Evolutionary conservation across 2,329 filamentous ascomycete genomes (phyloP).

Genomic region (Mycogone perniciosa): DNA sequence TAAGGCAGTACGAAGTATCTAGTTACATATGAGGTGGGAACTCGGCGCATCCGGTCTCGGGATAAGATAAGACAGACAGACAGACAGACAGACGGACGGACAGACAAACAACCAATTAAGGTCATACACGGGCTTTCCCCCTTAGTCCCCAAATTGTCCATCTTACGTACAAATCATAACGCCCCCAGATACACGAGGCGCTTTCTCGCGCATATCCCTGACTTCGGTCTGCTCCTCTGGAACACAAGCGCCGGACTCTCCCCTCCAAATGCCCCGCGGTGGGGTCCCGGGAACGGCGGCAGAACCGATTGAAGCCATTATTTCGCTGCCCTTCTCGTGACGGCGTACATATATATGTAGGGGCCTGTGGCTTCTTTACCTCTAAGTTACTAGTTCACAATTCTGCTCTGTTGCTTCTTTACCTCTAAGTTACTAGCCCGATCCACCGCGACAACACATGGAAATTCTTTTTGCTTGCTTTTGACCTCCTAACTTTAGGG

Average conservation of each 20-base stretch:
- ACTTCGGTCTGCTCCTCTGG: too few relatives aligned
- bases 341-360: constrained; percentile 8
- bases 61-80: too few relatives aligned
- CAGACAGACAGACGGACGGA: too few relatives aligned
- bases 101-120: too few relatives aligned
- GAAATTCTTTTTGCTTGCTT: constrained; percentile 2
- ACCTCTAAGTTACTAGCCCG: constrained; percentile 15
- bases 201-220: not conserved
- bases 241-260: not conserved
- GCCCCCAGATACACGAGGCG: not conserved
- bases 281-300: constrained; percentile 10
- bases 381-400: constrained; percentile 15
- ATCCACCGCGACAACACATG: constrained; percentile 6
- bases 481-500: constrained; percentile 9
- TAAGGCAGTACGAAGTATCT: too few relatives aligned
- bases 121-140: too few relatives aligned
- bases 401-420: constrained; percentile 11
- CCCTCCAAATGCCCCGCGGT: constrained; percentile 6
- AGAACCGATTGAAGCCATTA: constrained; percentile 12
- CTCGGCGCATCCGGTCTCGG: too few relatives aligned
- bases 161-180: not conserved
- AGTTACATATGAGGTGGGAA: too few relatives aligned
- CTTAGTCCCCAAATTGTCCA: too few relatives aligned
- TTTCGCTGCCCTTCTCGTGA: not conserved
- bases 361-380: constrained; percentile 9